Evolutionary conservation across 2,329 filamentous ascomycete species (phyloP).

Genomic region (Bipolaris gigantea): DNA sequence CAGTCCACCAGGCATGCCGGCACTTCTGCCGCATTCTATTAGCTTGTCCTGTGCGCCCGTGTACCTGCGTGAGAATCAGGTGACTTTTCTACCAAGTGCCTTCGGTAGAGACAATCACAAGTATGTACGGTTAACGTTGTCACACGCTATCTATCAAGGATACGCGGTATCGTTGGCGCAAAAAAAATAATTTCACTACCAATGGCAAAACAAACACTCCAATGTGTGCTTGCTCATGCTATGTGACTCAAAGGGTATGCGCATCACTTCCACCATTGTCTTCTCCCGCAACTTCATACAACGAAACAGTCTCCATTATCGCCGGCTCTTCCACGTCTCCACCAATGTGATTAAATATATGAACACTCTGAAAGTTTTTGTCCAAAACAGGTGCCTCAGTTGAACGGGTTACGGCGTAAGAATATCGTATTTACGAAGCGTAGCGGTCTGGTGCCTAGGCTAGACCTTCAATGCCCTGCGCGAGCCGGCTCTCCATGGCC

Average conservation of each 20-base stretch:
- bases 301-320: background rate
- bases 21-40: background rate
- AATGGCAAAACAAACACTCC: slow-evolving; percentile 1
- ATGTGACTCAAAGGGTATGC: slow-evolving; percentile 13
- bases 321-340: background rate
- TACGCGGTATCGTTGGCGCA: background rate
- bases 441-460: slow-evolving; percentile 11
- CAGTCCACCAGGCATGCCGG: background rate
- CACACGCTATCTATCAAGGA: background rate
- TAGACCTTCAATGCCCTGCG: slow-evolving; percentile 53
- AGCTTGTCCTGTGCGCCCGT: background rate
- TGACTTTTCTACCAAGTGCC: background rate
- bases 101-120: background rate
- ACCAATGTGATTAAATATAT: slow-evolving; percentile 11
- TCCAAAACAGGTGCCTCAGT: background rate
- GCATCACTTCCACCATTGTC: slow-evolving; percentile 7
- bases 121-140: background rate
- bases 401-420: background rate
- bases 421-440: background rate
- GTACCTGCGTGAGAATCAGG: background rate
- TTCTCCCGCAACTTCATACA: background rate
- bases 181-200: background rate
- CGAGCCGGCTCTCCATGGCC: slow-evolving; percentile 82
- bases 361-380: slow-evolving; percentile 1
- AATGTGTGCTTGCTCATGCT: slow-evolving; percentile 10